Conservation (phyloP, 1,284 basidiomycete species). For the Paramarasmius palmivorus region DNA sequence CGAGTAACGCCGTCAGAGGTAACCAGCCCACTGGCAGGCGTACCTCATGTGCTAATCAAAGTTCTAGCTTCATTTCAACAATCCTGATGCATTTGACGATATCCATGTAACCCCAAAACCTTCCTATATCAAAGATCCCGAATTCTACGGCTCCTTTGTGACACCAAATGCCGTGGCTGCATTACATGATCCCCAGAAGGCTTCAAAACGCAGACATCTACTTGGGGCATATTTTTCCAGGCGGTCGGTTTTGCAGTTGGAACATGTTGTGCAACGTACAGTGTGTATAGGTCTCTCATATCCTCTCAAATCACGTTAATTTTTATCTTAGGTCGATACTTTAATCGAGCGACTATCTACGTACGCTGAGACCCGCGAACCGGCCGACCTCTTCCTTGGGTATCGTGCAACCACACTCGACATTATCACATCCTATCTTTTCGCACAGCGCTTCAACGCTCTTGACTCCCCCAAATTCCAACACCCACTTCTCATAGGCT, state of each 20-base stretch:
- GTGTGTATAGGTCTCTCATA: not conserved
- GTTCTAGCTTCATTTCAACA: not conserved
- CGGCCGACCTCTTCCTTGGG: slow-evolving; percentile 10
- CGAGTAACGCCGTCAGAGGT: not conserved
- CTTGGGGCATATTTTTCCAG: not conserved
- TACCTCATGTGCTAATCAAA: not conserved
- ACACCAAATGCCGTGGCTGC: not conserved
- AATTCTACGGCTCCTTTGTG: not conserved
- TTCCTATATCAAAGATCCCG: not conserved
- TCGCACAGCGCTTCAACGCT: slow-evolving; percentile 19
- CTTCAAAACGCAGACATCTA: not conserved
- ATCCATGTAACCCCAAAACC: not conserved
- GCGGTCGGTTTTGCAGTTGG: not conserved
- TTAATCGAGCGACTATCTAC: not conserved
- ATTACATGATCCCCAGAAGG: not conserved
- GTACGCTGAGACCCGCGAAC: not conserved
- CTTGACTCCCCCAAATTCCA: slow-evolving; percentile 22
- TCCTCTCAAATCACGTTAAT: not conserved
- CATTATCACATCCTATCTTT: slow-evolving; percentile 27
- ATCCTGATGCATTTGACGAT: not conserved
- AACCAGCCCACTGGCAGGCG: too few species aligned
- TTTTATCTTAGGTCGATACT: not conserved
- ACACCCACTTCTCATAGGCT: slow-evolving; percentile 18
- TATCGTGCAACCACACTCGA: slow-evolving; percentile 21
- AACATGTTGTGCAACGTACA: not conserved